Evolutionary conservation across 225 moss, liverwort and hornwort genomes (phyloP).

Genomic region (Asterella californica): DNA sequence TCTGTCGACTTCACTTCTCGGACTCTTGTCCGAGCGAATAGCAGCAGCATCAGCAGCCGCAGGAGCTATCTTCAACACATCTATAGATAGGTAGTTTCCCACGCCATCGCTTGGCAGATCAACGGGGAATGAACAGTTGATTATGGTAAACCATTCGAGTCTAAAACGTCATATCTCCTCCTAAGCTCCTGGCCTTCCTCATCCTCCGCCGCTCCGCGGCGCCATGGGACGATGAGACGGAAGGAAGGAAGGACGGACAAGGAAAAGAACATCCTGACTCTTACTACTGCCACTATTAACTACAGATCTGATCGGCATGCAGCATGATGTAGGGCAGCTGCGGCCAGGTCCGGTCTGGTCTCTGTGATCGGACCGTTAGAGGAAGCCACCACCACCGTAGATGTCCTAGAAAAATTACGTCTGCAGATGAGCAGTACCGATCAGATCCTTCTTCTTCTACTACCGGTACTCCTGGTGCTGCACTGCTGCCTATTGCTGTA

Average conservation of each 20-base stretch:
- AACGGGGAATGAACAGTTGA: not conserved
- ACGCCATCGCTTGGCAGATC: not conserved
- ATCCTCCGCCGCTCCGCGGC: too few relatives aligned
- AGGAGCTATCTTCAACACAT: not conserved
- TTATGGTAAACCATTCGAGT: too few relatives aligned
- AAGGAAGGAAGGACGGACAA: not conserved
- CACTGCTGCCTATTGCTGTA: not conserved
- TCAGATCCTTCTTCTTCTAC: not conserved
- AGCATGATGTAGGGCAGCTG: too few relatives aligned
- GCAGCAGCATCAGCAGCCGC: not conserved
- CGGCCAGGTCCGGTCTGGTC: not conserved
- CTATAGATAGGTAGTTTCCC: not conserved
- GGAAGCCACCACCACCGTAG: not conserved
- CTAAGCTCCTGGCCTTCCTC: not conserved
- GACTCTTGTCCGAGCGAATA: not conserved
- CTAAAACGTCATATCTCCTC: too few relatives aligned
- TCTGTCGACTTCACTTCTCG: too few relatives aligned
- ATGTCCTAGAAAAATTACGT: not conserved
- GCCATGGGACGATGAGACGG: not conserved
- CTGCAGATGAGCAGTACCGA: not conserved
- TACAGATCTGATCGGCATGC: not conserved
- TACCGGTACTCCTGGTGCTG: not conserved
- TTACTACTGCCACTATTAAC: not conserved
- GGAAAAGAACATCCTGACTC: not conserved
- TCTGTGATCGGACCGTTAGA: not conserved